Percentiles rank a stretch among this genome's conserved stretches.
Conservation (phyloP, 2,329 filamentous ascomycete genomes). For the Colletotrichum zoysiae region DNA sequence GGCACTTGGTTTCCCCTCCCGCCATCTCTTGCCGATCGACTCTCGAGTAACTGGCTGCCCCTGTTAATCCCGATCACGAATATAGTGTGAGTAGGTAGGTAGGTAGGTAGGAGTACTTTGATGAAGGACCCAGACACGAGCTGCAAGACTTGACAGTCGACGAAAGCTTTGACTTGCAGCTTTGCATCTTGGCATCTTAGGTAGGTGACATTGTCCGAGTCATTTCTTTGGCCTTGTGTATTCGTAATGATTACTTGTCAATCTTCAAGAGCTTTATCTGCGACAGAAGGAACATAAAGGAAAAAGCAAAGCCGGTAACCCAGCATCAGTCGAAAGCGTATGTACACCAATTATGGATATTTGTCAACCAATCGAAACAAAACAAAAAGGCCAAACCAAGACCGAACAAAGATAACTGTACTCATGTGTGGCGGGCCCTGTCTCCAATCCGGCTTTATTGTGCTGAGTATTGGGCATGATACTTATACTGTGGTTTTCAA, state of each 20-base stretch:
- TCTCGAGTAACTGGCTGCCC: slow-evolving; percentile 20
- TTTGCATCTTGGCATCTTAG: not conserved
- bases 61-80: not conserved
- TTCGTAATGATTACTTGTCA: no score
- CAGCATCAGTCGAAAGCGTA: slow-evolving; percentile 1
- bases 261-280: not conserved
- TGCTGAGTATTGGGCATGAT: no score
- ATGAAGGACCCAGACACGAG: slow-evolving; percentile 10
- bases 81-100: not conserved
- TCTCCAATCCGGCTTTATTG: not conserved
- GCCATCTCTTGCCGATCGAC: not conserved
- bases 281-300: not conserved
- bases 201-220: no score
- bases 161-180: slow-evolving; percentile 16
- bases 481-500: no score
- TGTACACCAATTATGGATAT: not conserved
- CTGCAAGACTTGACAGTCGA: not conserved
- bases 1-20: slow-evolving; percentile 17
- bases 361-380: not conserved
- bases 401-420: not conserved
- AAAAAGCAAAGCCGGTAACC: not conserved
- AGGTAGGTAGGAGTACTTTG: not conserved
- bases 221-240: not conserved
- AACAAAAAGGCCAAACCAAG: slow-evolving; percentile 4
- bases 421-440: not conserved